Conservation (phyloP, 495 filamentous ascomycete species). For the Hyaloscypha variabilis region DNA sequence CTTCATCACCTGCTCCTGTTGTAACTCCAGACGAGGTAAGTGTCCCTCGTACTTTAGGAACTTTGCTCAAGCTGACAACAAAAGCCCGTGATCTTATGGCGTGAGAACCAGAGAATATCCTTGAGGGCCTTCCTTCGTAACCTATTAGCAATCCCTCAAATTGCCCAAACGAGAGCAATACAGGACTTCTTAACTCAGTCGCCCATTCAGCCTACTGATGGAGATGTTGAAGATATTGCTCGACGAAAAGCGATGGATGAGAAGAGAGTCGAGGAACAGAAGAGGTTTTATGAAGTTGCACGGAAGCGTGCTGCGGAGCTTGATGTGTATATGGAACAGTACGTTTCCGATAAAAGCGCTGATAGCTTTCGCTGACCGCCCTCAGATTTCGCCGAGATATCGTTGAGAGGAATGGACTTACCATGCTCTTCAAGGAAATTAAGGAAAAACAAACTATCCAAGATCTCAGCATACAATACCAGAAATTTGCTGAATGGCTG, state of each 20-base stretch:
- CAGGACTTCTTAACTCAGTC: conserved; percentile 74
- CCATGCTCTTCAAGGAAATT: conserved; percentile 91
- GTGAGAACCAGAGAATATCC: conserved; percentile 91
- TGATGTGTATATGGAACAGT: conserved; percentile 98
- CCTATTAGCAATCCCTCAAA: conserved; percentile 79
- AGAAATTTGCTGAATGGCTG: conserved; percentile 98
- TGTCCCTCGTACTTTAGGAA: background rate
- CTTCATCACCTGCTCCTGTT: background rate
- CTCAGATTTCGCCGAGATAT: conserved; percentile 58
- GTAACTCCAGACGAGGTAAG: conserved; percentile 13
- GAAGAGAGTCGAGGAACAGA: conserved; percentile 87
- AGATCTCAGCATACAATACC: conserved; percentile 90
- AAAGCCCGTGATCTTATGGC: conserved; percentile 63
- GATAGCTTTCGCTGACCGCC: background rate
- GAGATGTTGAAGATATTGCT: conserved; percentile 79
- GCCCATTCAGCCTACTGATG: conserved; percentile 72
- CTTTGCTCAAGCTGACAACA: background rate
- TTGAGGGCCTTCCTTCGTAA: conserved; percentile 86
- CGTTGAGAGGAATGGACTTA: conserved; percentile 74
- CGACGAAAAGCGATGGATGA: conserved; percentile 82
- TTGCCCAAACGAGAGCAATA: conserved; percentile 80
- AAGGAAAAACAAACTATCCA: conserved; percentile 80
- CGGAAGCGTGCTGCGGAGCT: conserved; percentile 86
- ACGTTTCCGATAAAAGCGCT: conserved; percentile 37
- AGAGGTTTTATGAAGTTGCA: conserved; percentile 92